phyloP scores from a whole-genome alignment of 1,139 yeast genomes.

The Blastobotrys raffinosifermentans region DNA sequence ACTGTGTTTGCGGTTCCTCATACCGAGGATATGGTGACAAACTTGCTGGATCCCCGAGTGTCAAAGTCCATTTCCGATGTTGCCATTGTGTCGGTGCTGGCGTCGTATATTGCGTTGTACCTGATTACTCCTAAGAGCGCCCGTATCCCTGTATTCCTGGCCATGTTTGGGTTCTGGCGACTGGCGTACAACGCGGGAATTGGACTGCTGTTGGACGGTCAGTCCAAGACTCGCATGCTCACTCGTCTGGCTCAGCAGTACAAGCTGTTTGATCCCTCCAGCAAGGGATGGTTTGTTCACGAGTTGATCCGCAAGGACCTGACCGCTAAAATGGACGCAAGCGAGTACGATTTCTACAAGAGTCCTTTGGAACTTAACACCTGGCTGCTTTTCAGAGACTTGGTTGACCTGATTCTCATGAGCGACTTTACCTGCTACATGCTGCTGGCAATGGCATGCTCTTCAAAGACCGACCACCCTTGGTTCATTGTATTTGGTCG shows the following conservation, averaged over 20 bases:
- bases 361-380: slow-evolving; percentile 75
- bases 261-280: slow-evolving; percentile 41
- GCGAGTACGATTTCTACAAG: slow-evolving; percentile 41
- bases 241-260: slow-evolving; percentile 49
- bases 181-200: slow-evolving; percentile 73
- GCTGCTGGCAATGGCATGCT: slow-evolving; percentile 60
- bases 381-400: slow-evolving; percentile 74
- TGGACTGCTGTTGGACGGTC: slow-evolving; percentile 63
- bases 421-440: slow-evolving; percentile 77
- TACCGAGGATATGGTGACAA: slow-evolving; percentile 82
- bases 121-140: slow-evolving; percentile 27
- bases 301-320: slow-evolving; percentile 45
- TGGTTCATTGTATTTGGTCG: slow-evolving; percentile 32
- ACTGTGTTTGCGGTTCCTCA: slow-evolving; percentile 58
- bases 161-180: slow-evolving; percentile 70
- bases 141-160: slow-evolving; percentile 45
- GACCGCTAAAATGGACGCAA: slow-evolving; percentile 48
- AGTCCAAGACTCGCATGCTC: slow-evolving; percentile 53
- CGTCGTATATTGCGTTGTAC: slow-evolving; percentile 49
- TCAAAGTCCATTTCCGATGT: slow-evolving; percentile 64
- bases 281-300: slow-evolving; percentile 34
- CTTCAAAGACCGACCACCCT: slow-evolving; percentile 39
- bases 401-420: slow-evolving; percentile 80
- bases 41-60: slow-evolving; percentile 71
- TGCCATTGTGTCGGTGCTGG: slow-evolving; percentile 48